phyloP scores from a whole-genome alignment of 2,329 filamentous ascomycete species.

The Colletotrichum liaoningense region DNA sequence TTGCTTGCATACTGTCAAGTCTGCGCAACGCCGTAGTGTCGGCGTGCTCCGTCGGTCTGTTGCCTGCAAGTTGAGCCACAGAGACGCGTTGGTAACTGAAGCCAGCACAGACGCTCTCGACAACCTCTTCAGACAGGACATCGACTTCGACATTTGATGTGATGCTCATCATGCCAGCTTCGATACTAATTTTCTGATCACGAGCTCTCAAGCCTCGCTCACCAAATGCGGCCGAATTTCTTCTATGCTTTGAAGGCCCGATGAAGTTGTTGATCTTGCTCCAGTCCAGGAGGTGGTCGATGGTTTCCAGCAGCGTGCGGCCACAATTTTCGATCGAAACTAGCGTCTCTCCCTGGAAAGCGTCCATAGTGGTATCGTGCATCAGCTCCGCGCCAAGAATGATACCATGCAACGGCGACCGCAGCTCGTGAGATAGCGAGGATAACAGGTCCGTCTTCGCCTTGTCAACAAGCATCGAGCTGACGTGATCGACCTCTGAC shows the following conservation, averaged over 20 bases:
- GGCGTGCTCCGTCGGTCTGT: slow-evolving; percentile 2
- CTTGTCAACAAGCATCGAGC: slow-evolving; percentile 50
- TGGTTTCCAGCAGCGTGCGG: slow-evolving; percentile 58
- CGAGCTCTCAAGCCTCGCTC: slow-evolving; percentile 18
- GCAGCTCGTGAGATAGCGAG: slow-evolving; percentile 70
- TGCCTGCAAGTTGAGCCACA: slow-evolving; percentile 6
- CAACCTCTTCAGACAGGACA: slow-evolving; percentile 49
- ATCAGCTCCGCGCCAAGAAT: slow-evolving; percentile 65
- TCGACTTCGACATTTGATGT: slow-evolving; percentile 45
- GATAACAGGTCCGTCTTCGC: slow-evolving; percentile 70
- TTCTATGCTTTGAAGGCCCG: not conserved
- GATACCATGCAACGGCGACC: slow-evolving; percentile 71
- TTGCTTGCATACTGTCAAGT: slow-evolving; percentile 36
- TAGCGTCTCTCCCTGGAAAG: slow-evolving; percentile 54
- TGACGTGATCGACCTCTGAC: slow-evolving; percentile 63
- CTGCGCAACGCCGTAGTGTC: slow-evolving; percentile 23
- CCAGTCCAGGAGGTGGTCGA: slow-evolving; percentile 61
- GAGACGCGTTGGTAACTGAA: slow-evolving; percentile 47
- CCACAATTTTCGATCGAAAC: slow-evolving; percentile 58
- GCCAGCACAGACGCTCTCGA: slow-evolving; percentile 50
- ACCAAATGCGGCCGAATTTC: slow-evolving; percentile 26
- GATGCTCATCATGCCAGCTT: slow-evolving; percentile 38
- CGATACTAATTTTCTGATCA: slow-evolving; percentile 18
- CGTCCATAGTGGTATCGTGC: slow-evolving; percentile 59
- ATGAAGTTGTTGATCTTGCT: slow-evolving; percentile 51